Evolutionary conservation across 805 yeast species (phyloP).

Genomic region (Teunomyces gatunensis): DNA sequence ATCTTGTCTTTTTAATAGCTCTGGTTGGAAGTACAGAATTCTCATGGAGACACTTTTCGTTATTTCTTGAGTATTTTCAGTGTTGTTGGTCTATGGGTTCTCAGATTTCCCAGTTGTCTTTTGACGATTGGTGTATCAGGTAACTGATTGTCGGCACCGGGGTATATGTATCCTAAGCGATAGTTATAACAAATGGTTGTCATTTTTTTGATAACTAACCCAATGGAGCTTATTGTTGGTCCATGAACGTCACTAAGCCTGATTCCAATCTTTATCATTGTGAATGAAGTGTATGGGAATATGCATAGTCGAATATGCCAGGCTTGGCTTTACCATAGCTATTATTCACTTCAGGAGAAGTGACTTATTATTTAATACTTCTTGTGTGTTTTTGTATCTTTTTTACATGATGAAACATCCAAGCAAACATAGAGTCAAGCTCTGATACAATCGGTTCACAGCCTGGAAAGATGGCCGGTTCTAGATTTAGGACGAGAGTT

Average conservation of each 20-base stretch:
- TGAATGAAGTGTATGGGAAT: slow-evolving; percentile 8
- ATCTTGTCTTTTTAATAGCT: slow-evolving; percentile 18
- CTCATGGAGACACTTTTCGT: not conserved
- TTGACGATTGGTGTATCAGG: slow-evolving; percentile 19
- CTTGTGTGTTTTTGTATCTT: slow-evolving; percentile 11
- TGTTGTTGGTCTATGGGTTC: not conserved
- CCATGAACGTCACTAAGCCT: slow-evolving; percentile 51
- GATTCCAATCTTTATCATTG: not conserved
- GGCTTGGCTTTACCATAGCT: slow-evolving; percentile 25
- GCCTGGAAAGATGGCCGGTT: slow-evolving; percentile 48
- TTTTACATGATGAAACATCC: slow-evolving; percentile 62
- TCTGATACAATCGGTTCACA: slow-evolving; percentile 49
- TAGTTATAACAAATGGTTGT: slow-evolving; percentile 70
- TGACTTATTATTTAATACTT: slow-evolving; percentile 20
- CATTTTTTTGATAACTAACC: slow-evolving; percentile 42
- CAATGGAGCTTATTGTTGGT: slow-evolving; percentile 86
- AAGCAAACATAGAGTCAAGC: slow-evolving; percentile 90
- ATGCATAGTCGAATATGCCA: slow-evolving; percentile 69
- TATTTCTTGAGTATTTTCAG: not conserved
- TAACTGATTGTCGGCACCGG: slow-evolving; percentile 56
- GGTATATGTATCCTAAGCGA: slow-evolving; percentile 57
- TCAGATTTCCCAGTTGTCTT: slow-evolving; percentile 15
- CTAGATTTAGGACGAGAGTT: slow-evolving; percentile 63
- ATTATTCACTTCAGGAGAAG: slow-evolving; percentile 19
- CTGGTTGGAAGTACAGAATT: slow-evolving; percentile 11